Evolutionary conservation across 2,329 filamentous ascomycete species (phyloP), one percentile per base, ranked within the genome.

Genomic region (Ascosphaera apis): DNA sequence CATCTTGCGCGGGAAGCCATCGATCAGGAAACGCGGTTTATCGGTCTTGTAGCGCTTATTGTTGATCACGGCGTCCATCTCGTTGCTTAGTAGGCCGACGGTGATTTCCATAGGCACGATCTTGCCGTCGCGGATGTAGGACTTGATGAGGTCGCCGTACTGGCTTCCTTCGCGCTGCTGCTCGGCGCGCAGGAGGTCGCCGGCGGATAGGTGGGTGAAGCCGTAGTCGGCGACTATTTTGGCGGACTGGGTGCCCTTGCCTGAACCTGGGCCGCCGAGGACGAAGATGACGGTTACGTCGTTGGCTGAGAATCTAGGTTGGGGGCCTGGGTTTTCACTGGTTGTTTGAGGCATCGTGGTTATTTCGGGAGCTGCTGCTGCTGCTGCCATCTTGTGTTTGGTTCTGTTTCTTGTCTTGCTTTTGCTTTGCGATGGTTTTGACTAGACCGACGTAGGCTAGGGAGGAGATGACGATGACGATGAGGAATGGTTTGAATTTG

Each of bases 31-130:
- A n/a, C n/a, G n/a, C n/a, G n/a, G n/a, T n/a, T n/a, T n/a, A n/a
- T n/a, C n/a, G n/a, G n/a, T n/a, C n/a, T n/a, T 42, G n/a, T 44
- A 42, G 36, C 51, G 47, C 5, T 61, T 56, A 38, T 64, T 57
- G 38, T 63, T 51, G 36, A 92, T 69, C 9, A 69, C 65, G 6
- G 67, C 71, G 38, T 65, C 66, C 81, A 98, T 95, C 39, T 84
- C 82, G 56, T 92, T 91, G 60, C 93, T 84, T 31, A 98, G 69
- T 25, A 98, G 62, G 48, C 84, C 76, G 40, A 98, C 77, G 3
- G 88, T 98, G 35, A 95, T 83, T 57, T 95, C 86, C 81, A 92
- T 91, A n/a, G 88, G 88, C 43, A 98, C 88, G 55, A 98, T 98
- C 47, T 73, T 73, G 40, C 88, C 88, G 53, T 98, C 76, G 52